Percentiles rank a stretch among this genome's conserved stretches.
phyloP scores from a whole-genome alignment of 2,329 filamentous ascomycete genomes.

The Fusarium praegraminearum region DNA sequence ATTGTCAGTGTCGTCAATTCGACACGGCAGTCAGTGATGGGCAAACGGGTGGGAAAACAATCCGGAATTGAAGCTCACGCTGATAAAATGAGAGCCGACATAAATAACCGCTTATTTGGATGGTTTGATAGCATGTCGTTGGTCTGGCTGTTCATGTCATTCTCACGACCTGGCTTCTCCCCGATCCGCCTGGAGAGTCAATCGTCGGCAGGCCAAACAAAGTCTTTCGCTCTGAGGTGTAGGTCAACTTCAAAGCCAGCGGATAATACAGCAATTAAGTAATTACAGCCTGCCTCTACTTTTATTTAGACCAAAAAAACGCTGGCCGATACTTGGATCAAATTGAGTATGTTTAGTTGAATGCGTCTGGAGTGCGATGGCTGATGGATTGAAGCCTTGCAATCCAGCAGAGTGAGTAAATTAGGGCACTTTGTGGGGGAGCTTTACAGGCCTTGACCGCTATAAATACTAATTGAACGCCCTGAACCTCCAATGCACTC shows the following conservation, averaged over 20 bases:
- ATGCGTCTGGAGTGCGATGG: neutral
- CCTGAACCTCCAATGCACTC: too few relatives aligned
- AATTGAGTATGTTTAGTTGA: neutral
- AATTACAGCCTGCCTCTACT: neutral
- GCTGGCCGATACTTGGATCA: accelerated
- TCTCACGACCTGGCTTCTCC: accelerated
- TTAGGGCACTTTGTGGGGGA: too few relatives aligned
- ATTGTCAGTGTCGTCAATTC: neutral
- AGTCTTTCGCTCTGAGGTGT: neutral
- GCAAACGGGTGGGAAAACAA: neutral
- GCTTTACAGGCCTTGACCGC: too few relatives aligned
- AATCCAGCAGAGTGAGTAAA: too few relatives aligned
- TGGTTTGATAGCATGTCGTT: neutral
- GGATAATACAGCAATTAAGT: neutral
- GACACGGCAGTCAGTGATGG: neutral
- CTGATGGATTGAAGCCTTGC: too few relatives aligned
- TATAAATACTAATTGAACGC: too few relatives aligned
- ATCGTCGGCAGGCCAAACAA: neutral
- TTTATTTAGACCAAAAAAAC: neutral
- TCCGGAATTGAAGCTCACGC: neutral
- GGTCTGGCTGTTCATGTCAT: neutral
- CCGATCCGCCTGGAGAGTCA: neutral
- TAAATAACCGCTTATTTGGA: neutral
- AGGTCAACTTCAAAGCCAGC: neutral
- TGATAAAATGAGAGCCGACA: neutral